Evolutionary conservation across 1,284 basidiomycete genomes (phyloP), one percentile per base, ranked within the genome.

Genomic region (Mycosarcoma maydis): DNA sequence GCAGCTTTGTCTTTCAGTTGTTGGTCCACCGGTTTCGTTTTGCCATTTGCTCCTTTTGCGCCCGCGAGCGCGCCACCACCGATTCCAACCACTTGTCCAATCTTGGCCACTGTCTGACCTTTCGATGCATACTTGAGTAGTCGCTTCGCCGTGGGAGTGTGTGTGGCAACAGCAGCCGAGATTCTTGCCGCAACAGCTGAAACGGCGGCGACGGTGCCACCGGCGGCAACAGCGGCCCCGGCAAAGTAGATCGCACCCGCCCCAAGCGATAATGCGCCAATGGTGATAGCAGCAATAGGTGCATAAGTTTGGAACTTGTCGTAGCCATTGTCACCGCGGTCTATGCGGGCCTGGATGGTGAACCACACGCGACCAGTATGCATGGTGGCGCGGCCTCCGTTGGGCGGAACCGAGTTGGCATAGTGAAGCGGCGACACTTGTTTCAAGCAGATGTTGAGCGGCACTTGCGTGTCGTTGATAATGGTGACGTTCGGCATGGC

Each of bases 391-490:
- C 42, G 44, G 7, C 59, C 57, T 7, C 72, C 74, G n/a, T 64
- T 52, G 22, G 73, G 68, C 5, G 43, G 54, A 3, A 76, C 66
- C 4, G 56, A 62, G 46, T 75, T 77, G 47, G 61, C 57, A 66
- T 72, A 77, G 52, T 77, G 69, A 6, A 77, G 41, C 13, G 75
- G 75, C 8, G 74, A 76, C 5, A 77, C 58, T 39, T 77, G 75
- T 44, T 70, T 71, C 37, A 77, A 51, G 43, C 65, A 67, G 39
- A 77, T 64, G 52, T 77, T 66, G 24, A 77, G 64, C 6, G 75
- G 75, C 14, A 77, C 70, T 37, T 66, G 41, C 4, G 75, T 76
- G 38, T 74, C 69, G 55, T 77, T 77, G 58, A 74, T 70, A 53
- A 77, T 41, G n/a, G 49, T 67, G 24, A 76, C 69, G 8, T 44